Percentiles rank a stretch among this genome's conserved stretches.
Conservation (phyloP, 495 filamentous ascomycete species). For the Staphylotrichum longicolle region DNA sequence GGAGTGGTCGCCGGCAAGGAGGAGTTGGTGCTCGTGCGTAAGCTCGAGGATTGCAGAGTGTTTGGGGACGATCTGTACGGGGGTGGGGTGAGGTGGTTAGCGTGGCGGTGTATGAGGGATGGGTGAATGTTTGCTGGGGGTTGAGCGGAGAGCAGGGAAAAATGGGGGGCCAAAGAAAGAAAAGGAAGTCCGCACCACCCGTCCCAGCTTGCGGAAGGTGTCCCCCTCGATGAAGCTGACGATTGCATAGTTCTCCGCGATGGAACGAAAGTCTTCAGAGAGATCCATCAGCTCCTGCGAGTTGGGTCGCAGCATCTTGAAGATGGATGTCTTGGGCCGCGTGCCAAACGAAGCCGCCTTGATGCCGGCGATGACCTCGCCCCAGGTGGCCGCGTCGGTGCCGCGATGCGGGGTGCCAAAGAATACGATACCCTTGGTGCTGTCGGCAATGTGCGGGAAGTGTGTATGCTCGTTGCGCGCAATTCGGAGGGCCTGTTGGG, state of each 20-base stretch:
- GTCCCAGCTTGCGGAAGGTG: not conserved
- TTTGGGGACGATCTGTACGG: constrained; percentile 17
- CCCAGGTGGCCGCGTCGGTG: constrained; percentile 23
- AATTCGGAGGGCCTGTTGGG: constrained; percentile 14
- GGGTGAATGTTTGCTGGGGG: no score
- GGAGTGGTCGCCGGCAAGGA: constrained; percentile 22
- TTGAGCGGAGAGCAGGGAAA: no score
- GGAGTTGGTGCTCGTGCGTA: constrained; percentile 17
- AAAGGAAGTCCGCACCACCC: constrained; percentile 11
- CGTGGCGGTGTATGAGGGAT: no score
- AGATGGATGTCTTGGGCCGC: constrained; percentile 1
- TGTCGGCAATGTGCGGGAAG: constrained; percentile 10
- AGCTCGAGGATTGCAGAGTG: constrained; percentile 20
- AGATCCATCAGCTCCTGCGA: constrained; percentile 14
- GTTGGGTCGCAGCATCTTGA: constrained; percentile 5
- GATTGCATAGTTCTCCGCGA: constrained; percentile 15
- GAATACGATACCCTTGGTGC: constrained; percentile 24
- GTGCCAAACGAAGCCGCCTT: constrained; percentile 8
- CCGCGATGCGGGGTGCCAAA: constrained; percentile 32
- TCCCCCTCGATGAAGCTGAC: constrained; percentile 21
- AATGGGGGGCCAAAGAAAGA: no score
- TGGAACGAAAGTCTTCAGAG: constrained; percentile 20
- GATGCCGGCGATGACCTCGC: constrained; percentile 11
- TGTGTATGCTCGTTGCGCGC: constrained; percentile 4
- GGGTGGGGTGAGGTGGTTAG: no score